Base-by-base conservation (phyloP, 2,329 filamentous ascomycete genomes). In the Claviceps maximensis region DNA sequence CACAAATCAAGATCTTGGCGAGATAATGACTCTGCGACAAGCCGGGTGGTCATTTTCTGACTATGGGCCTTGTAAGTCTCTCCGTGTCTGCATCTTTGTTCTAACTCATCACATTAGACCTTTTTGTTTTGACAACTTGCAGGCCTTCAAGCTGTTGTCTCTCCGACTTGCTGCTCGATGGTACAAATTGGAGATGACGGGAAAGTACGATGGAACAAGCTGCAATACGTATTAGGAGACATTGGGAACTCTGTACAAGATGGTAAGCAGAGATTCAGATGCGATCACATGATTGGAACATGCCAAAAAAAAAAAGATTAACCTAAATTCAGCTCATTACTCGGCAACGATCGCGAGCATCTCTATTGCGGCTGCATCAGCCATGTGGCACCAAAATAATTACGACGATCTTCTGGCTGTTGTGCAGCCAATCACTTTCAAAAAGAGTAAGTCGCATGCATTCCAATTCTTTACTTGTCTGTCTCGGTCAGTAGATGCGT, bases 371-470 rank as follows among this genome's bases (percentile, higher is more conserved):
- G 69, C 72, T 4, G 71, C 75, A 1, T 71, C 73, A 6, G 70
- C 73, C 0, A 69, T 72, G n/a, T 65, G 68, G 27, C 69, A 71
- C 23, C 68, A 71, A 23, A 69, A 65, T 19, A 77, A 80, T 53
- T 83, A 79, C 52, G 86, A 90, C 62, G 86, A 90, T 62, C 74
- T 94, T 38, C 69, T 91, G 33, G 81, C 84, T 10, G 77, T 86
- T 25, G 78, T 81, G n/a, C 77, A 79, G 54, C 78, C 75, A 33
- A 71, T 62, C 48, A 60, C 62, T 2, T 56, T 58, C 0, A 70
- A 69, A 54, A 69, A 64, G 52, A 62, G 67, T 67, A 55, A 47
- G 61, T 40, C 38, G n/a, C 4, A 29, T 23, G 3, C 19, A n/a
- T 19, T n/a, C 13, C 4, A 15, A 6, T 46, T 41, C 21, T 21